phyloP scores from a whole-genome alignment of 345 rosid genomes.

The Rhodamnia rubescens region DNA sequence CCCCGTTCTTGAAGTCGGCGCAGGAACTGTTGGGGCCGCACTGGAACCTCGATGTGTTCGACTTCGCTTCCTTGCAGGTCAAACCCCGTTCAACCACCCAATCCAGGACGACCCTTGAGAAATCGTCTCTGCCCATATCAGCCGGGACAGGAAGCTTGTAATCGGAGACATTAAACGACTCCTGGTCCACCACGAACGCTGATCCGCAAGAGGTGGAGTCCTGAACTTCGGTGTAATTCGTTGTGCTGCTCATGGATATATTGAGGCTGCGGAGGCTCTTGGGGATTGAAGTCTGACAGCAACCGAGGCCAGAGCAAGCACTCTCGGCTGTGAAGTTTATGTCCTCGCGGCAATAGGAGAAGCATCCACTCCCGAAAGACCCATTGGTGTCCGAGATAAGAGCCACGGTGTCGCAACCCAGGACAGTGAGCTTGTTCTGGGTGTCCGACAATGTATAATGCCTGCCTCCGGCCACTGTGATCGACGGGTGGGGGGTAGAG shows the following conservation, averaged over 20 bases:
- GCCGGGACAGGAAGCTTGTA: not conserved
- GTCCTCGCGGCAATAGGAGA: not conserved
- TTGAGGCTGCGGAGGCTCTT: not conserved
- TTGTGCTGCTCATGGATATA: not conserved
- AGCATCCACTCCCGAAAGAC: not conserved
- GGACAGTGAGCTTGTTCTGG: not conserved
- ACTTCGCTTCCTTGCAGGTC: not conserved
- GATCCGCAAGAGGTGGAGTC: not conserved
- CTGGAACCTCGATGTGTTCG: not conserved
- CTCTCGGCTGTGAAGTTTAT: not conserved
- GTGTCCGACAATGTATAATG: not conserved
- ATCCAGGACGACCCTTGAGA: not conserved
- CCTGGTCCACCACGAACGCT: not conserved
- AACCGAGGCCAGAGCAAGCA: not conserved
- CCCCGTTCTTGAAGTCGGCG: accelerated
- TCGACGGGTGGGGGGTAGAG: accelerated
- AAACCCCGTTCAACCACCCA: not conserved
- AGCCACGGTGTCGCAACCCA: not conserved
- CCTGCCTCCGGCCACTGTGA: accelerated
- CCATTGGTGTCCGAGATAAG: accelerated
- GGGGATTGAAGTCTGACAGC: not conserved
- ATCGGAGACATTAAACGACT: not conserved
- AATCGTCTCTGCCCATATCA: accelerated
- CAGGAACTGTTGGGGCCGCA: not conserved
- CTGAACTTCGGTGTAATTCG: not conserved